Evolutionary conservation across 1,139 yeast species (phyloP), one percentile per base, ranked within the genome.

Genomic region (Yamadazyma jaroonii): DNA sequence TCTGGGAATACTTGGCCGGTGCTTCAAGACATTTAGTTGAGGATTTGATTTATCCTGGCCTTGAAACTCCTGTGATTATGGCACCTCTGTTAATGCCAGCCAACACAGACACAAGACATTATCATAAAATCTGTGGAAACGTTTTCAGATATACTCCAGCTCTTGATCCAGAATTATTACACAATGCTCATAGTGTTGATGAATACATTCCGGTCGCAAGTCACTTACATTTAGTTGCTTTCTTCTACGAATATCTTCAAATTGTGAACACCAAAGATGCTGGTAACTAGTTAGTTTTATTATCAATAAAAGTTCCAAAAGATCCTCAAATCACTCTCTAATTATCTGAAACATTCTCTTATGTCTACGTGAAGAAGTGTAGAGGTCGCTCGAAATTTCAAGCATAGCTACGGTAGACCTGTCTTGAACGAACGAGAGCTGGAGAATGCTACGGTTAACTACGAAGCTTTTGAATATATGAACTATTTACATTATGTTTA

Each of bases 101-200:
- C 24, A 88, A 87, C 59, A 88, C 96, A 2, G 96, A 88, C 56
- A 87, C 96, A 7, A 75, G 77, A 54, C 75, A 78, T 55, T 87
- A 84, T 62, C 85, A 94, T 90, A 61, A 68, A 36, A 67, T 88
- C 54, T 76, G 89, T n/a, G 67, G 69, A 38, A 77, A 84, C 55
- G 85, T 89, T 42, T 86, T 72, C 67, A 74, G 96, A 50, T 82
- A 73, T 57, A 56, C 72, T 13, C 85, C 83, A 15, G 47, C 49
- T 36, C 49, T 49, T 24, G 36, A 21, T 23, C 48, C 46, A 13
- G 32, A 31, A 13, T 59, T 51, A 12, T 48, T 45, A 26, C 49
- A 57, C 35, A 38, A 42, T 23, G 48, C 62, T 35, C 76, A 71
- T 46, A 62, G 72, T 43, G 74, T 70, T 27, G 67, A 71, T 44